Base-by-base conservation (phyloP, 345 rosid species). In the rapeseed (Brassica napus) region DNA sequence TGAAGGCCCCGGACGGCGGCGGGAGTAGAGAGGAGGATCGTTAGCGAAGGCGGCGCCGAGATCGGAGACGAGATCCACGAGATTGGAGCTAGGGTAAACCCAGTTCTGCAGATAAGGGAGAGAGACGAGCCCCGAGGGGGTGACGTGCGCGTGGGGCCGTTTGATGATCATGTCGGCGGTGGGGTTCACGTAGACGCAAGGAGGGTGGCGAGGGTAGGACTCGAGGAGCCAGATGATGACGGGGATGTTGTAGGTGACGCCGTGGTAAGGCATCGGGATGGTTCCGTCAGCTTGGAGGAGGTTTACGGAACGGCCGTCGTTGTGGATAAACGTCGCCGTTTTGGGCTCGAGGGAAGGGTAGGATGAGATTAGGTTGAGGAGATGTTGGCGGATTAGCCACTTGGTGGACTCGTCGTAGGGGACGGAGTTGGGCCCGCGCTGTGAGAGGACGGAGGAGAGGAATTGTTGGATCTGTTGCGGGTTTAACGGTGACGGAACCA, bases 251-350 rank as follows among this genome's bases (percentile, higher is more conserved):
- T 95, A 95, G 35, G 97, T 91, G 69, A 90, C 90, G 66, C 92
- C 94, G 49, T 89, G 92, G 65, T 85, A 95, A 21, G 86, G 82
- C 93, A 93, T 95, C 47, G 97, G 99, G 61, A 91, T 55, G 55
- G 99, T 95, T 69, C 97, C 99, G 14, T 95, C 98, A 7, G 97
- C 97, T 71, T 95, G 98, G 55, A 95, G 94, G 39, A 95, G 98
- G 79, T 89, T 90, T 35, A 93, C 97, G 64, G 98, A 83, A 23
- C 97, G 94, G 74, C 98, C 99, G 34, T 95, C 99, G 97, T 93
- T 95, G 91, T 95, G 99, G 12, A 89, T 93, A 86, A 91, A 95
- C 58, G 91, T 81, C 31, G 99, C 96, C 2, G 97, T 90, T 75
- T 93, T 92, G 39, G 99, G 97, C 12, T 89, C 89, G 18, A 95